phyloP scores from a whole-genome alignment of 2,329 filamentous ascomycete genomes.

The Ophidiomyces ophidiicola region DNA sequence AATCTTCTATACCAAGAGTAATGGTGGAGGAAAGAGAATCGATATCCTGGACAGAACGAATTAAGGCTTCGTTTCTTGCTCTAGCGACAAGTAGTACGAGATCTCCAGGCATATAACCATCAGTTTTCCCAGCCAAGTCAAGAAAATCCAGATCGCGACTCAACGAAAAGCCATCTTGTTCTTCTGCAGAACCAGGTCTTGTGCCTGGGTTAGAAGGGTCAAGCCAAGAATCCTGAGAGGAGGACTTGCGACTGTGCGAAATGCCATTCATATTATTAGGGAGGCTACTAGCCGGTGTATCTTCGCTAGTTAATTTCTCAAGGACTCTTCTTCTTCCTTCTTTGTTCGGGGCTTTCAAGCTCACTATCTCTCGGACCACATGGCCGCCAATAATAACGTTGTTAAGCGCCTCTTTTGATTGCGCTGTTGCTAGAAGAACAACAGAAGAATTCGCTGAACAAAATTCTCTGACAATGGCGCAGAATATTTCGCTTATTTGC shows the following conservation, averaged over 20 bases:
- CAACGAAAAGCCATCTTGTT: conserved; percentile 54
- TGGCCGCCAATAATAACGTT: conserved; percentile 83
- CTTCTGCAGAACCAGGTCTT: conserved; percentile 32
- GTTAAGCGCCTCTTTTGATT: conserved; percentile 85
- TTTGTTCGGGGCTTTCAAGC: conserved; percentile 83
- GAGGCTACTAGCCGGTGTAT: conserved; percentile 30
- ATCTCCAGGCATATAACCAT: conserved; percentile 97
- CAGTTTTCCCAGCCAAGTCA: conserved; percentile 83
- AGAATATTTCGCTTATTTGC: conserved; percentile 81
- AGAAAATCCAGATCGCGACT: conserved; percentile 75
- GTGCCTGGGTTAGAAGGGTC: conserved; percentile 54
- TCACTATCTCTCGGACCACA: conserved; percentile 80
- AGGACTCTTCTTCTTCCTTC: conserved; percentile 73
- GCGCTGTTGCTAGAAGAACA: conserved; percentile 77
- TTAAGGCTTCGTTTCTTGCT: conserved; percentile 83
- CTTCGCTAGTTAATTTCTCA: conserved; percentile 56
- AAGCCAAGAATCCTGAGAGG: conserved; percentile 57
- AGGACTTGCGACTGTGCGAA: conserved; percentile 25
- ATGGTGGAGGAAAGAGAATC: conserved; percentile 43
- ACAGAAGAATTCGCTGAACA: conserved; percentile 69
- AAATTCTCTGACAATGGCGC: conserved; percentile 70
- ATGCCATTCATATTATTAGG: conserved; percentile 24
- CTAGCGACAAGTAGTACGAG: conserved; percentile 72
- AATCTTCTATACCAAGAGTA: conserved; percentile 60
- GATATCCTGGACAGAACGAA: conserved; percentile 57